Evolutionary conservation across 2,329 filamentous ascomycete species (phyloP).

Genomic region (Passalora sequoiae): DNA sequence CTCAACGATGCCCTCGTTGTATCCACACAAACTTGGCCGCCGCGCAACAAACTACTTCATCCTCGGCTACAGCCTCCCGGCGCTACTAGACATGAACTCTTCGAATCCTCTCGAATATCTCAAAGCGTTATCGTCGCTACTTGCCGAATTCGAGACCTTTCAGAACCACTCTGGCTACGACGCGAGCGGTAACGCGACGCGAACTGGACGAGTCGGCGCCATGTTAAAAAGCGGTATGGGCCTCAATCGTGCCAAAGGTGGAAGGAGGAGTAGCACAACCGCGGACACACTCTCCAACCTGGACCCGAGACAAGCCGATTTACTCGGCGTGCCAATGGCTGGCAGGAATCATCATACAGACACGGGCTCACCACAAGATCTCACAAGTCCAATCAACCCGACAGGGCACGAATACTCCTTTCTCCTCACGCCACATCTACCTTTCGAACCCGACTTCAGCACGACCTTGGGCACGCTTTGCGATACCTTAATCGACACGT

Average conservation of each 20-base stretch:
- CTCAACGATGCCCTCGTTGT: conserved; percentile 76
- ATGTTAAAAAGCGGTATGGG: conserved; percentile 48
- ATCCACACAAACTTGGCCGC: conserved; percentile 74
- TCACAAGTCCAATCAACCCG: conserved; percentile 47
- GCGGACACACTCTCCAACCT: conserved; percentile 33
- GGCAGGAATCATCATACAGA: conserved; percentile 9
- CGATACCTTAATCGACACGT: conserved; percentile 90
- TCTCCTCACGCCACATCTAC: conserved; percentile 82
- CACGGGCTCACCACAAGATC: conserved; percentile 22
- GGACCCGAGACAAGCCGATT: conserved; percentile 17
- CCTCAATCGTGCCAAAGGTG: conserved; percentile 31
- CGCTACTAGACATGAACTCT: conserved; percentile 81
- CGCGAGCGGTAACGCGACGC: conserved; percentile 61
- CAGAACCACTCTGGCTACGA: conserved; percentile 75
- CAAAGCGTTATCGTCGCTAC: conserved; percentile 74
- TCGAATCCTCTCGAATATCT: conserved; percentile 79
- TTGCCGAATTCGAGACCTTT: conserved; percentile 90
- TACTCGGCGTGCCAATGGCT: conserved; percentile 19
- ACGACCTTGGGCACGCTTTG: conserved; percentile 94
- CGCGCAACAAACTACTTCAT: conserved; percentile 92
- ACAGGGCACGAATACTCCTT: conserved; percentile 79
- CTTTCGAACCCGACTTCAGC: conserved; percentile 95
- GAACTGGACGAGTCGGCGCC: conserved; percentile 63
- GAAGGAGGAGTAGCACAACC: conserved; percentile 54
- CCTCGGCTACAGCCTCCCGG: conserved; percentile 83